phyloP scores from a whole-genome alignment of 306 rosid genomes.

The Cucurbita argyrosperma region DNA sequence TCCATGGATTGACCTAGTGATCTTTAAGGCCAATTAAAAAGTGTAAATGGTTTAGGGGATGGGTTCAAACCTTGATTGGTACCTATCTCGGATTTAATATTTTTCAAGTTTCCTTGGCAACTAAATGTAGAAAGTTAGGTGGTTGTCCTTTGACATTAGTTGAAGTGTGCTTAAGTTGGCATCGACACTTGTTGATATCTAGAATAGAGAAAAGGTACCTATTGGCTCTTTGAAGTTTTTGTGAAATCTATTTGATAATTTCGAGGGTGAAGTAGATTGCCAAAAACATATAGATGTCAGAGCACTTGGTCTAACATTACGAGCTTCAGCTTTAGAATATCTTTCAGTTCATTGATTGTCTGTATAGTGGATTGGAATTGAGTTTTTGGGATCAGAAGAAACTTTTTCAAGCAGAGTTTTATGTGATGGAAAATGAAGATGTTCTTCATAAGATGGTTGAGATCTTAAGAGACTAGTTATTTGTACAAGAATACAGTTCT shows the following conservation, averaged over 20 bases:
- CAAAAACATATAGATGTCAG: not conserved
- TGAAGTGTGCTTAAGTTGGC: not conserved
- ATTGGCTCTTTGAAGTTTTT: not conserved
- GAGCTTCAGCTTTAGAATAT: not conserved
- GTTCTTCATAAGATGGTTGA: conserved; percentile 34
- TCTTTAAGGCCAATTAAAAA: not conserved
- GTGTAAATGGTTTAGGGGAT: not conserved
- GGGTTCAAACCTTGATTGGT: not conserved
- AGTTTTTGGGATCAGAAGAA: not conserved
- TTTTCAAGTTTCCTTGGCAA: not conserved
- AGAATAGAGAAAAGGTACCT: not conserved
- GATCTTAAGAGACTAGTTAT: conserved; percentile 34
- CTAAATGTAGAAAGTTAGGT: not conserved
- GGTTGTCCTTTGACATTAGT: not conserved
- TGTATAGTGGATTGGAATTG: not conserved
- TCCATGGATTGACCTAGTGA: not conserved
- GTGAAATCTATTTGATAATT: not conserved
- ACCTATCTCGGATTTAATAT: not conserved
- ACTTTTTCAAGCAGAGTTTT: conserved; percentile 20
- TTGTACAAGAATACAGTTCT: conserved; percentile 3
- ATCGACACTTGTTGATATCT: not conserved
- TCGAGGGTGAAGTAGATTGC: not conserved
- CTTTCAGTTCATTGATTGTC: not conserved
- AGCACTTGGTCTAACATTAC: not conserved
- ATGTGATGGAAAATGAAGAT: conserved; percentile 25